Evolutionary conservation across 2,329 filamentous ascomycete genomes (phyloP), one percentile per base, ranked within the genome.

Genomic region (Cladosporium sp.): DNA sequence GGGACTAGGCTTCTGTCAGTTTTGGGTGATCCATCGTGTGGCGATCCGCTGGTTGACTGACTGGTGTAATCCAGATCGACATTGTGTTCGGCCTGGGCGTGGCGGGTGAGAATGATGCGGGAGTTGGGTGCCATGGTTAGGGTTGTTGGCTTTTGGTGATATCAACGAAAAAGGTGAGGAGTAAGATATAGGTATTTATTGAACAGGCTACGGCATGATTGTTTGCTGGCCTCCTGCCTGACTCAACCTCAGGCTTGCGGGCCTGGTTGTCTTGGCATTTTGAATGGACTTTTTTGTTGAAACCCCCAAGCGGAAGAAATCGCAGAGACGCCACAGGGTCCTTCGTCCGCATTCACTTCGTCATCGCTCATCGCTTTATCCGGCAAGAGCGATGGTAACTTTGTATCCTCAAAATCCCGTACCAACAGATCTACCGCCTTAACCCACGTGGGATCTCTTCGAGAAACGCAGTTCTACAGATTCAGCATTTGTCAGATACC

Each of bases 81-180:
- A 50, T 65, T 65, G 55, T 66, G 62, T 52, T 65, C 62, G 27
- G 62, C 63, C 40, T 50, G 40, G 12, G 63, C 63, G 48, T 66
- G 63, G 16, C 63, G 55, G 7, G 62, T 63, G 13, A 66, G 57
- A 49, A 63, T 61, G 41, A 66, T 61, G 16, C 62, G 59, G 8
- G 61, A 64, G 41, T 57, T 53, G 7, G 63, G 63, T n/a, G 63
- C 63, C 63, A 66, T 66, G n/a, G 13, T 53, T 53, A n/a, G n/a
- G n/a, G n/a, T n/a, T n/a, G n/a, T n/a, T n/a, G n/a, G n/a, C n/a
- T n/a, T 9, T 12, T 11, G 19, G 33, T 32, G 12, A 11, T 39
- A 29, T 12, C 6, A 19, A 15, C 29, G 38, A 22, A 25, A 4
- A 5, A 11, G 3, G 7, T 39, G 13, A 40, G 20, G 20, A 9